Percentiles rank a stretch among this genome's conserved stretches.
phyloP scores from a whole-genome alignment of 345 rosid genomes.

The Eucalyptus coolabah region DNA sequence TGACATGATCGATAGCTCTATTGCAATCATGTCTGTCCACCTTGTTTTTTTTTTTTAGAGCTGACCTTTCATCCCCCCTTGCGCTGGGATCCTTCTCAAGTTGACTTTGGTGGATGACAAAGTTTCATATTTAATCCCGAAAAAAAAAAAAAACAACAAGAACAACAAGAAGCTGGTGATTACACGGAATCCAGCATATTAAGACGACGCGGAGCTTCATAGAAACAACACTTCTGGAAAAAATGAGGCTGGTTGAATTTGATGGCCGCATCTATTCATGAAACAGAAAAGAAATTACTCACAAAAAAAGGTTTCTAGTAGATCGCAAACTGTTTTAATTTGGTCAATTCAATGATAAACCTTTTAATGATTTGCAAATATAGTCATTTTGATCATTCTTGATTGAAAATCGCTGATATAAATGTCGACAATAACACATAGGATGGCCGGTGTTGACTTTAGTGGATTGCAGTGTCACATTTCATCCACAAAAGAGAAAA shows the following conservation, averaged over 20 bases:
- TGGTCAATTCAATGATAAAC: no score
- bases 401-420: fast-evolving
- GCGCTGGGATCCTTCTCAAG: background rate
- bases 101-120: background rate
- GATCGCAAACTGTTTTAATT: no score
- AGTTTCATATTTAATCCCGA: background rate
- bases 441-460: background rate
- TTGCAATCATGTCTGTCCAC: background rate
- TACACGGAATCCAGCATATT: background rate
- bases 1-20: background rate
- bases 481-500: background rate
- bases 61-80: background rate
- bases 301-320: no score
- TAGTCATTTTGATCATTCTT: no score
- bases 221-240: background rate
- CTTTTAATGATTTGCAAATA: no score
- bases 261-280: no score
- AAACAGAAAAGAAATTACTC: no score
- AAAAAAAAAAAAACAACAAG: no score
- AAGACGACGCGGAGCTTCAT: background rate
- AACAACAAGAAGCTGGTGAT: no score
- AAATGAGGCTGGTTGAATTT: no score
- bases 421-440: fast-evolving
- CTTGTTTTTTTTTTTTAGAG: background rate
- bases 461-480: background rate